These are phyloP conservation scores for Alternaria postmessia DNA, from an alignment of 2,329 filamentous ascomycete species.

Conservation along the genomic window DNA sequence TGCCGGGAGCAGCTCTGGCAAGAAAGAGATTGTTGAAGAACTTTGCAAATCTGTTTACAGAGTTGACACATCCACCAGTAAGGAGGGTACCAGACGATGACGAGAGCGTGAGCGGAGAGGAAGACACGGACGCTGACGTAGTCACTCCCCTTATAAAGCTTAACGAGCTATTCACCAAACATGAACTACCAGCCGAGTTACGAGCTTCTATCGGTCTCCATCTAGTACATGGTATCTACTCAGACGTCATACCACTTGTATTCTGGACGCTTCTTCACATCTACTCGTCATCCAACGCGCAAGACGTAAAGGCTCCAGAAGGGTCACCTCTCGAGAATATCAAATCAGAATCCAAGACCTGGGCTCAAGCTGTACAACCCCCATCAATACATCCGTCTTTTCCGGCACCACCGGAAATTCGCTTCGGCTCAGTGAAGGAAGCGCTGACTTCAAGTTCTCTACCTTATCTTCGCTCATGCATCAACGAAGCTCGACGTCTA, in stretches of 20 bases:
- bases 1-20: conserved; percentile 46
- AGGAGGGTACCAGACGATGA: conserved; percentile 41
- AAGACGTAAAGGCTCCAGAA: conserved; percentile 9
- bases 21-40: conserved; percentile 42
- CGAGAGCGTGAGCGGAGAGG: conserved; percentile 45
- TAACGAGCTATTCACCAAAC: conserved; percentile 41
- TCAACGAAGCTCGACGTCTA: conserved; percentile 43
- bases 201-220: conserved; percentile 44
- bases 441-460: conserved; percentile 23
- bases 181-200: conserved; percentile 36
- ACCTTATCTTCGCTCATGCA: conserved; percentile 40
- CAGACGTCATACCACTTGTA: conserved; percentile 41
- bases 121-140: conserved; percentile 46
- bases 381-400: conserved; percentile 48
- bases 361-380: conserved; percentile 44
- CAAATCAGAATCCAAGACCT: conserved; percentile 38
- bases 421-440: conserved; percentile 26
- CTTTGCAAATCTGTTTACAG: conserved; percentile 36
- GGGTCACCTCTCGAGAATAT: conserved; percentile 34
- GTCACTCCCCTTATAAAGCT: conserved; percentile 43
- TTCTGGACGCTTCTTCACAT: conserved; percentile 48
- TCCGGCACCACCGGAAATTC: conserved; percentile 45
- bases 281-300: conserved; percentile 25
- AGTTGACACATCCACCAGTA: conserved; percentile 38
- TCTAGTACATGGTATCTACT: conserved; percentile 37